These are phyloP conservation scores for Pseudogymnoascus sp. DNA, from an alignment of 2,329 filamentous ascomycete species.

Conservation along the genomic window DNA sequence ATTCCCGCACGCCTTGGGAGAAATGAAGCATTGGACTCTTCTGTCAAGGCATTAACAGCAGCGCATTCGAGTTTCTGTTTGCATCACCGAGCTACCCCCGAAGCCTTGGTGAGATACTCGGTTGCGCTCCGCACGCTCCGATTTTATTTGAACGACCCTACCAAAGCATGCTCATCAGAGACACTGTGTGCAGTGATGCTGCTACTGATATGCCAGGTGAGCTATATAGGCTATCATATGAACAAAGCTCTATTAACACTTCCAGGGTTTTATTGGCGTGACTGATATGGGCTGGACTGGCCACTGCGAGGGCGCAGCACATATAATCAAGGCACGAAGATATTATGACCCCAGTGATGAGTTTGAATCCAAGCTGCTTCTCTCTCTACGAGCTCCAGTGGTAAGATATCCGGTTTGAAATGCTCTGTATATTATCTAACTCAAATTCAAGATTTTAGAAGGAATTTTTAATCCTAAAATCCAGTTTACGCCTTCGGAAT, in stretches of 20 bases:
- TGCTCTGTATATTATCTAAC: not conserved
- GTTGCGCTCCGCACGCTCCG: slow-evolving; percentile 12
- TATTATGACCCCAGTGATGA: slow-evolving; percentile 26
- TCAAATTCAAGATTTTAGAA: slow-evolving; percentile 27
- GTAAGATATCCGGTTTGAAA: slow-evolving; percentile 19
- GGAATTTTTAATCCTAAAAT: slow-evolving; percentile 30
- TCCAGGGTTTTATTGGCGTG: not conserved
- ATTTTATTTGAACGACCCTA: slow-evolving; percentile 27
- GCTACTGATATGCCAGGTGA: slow-evolving; percentile 27
- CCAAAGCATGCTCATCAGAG: slow-evolving; percentile 27
- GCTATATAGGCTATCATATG: not conserved
- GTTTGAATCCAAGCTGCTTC: slow-evolving; percentile 30
- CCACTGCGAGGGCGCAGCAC: slow-evolving; percentile 19
- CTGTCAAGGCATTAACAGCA: not conserved
- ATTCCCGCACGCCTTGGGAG: slow-evolving; percentile 38
- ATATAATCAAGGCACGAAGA: slow-evolving; percentile 29
- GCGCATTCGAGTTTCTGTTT: not conserved
- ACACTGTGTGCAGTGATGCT: slow-evolving; percentile 33
- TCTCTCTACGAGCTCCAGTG: slow-evolving; percentile 31
- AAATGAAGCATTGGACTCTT: slow-evolving; percentile 33
- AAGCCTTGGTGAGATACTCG: not conserved
- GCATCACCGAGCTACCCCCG: not conserved
- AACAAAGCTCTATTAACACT: not conserved
- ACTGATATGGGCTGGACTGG: slow-evolving; percentile 9
- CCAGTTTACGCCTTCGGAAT: slow-evolving; percentile 27